Percentiles rank a stretch among this genome's conserved stretches.
Evolutionary conservation across 2,329 filamentous ascomycete species (phyloP).

Genomic region (Trichoderma citrinoviride): DNA sequence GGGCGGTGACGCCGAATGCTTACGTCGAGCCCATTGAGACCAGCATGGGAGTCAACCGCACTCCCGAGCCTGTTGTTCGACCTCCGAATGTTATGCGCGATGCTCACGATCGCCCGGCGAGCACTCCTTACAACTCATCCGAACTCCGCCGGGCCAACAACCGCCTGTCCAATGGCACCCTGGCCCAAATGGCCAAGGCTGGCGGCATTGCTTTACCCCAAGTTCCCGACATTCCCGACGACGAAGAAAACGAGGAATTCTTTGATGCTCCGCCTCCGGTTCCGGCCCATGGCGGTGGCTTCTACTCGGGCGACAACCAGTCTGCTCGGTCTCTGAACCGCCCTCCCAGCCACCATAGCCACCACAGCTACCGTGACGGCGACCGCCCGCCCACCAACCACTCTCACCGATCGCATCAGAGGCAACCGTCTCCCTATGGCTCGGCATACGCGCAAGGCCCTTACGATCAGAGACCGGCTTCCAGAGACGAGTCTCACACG

Average conservation of each 20-base stretch:
- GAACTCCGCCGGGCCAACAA: constrained; percentile 79
- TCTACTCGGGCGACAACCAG: constrained; percentile 53
- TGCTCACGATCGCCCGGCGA: constrained; percentile 66
- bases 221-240: constrained; percentile 34
- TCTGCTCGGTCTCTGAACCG: constrained; percentile 53
- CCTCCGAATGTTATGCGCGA: constrained; percentile 79
- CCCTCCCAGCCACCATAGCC: constrained; percentile 24
- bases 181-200: constrained; percentile 75
- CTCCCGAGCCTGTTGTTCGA: constrained; percentile 71
- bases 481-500: constrained; percentile 35
- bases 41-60: constrained; percentile 54
- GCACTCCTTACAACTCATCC: constrained; percentile 67
- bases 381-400: constrained; percentile 41
- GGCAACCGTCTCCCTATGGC: constrained; percentile 42
- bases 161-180: constrained; percentile 76
- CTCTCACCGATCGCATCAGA: constrained; percentile 2
- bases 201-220: constrained; percentile 50
- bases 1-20: constrained; percentile 34
- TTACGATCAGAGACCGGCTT: constrained; percentile 35
- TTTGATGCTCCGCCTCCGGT: constrained; percentile 45
- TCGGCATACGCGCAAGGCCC: constrained; percentile 34
- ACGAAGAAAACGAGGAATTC: constrained; percentile 23
- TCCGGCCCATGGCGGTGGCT: constrained; percentile 48
- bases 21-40: constrained; percentile 39
- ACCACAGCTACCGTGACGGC: constrained; percentile 33